A percentile compares a stretch with the other conserved stretches of the same genome.
Evolutionary conservation across 306 rosid species (phyloP).

Genomic region (Calophaca sinica): DNA sequence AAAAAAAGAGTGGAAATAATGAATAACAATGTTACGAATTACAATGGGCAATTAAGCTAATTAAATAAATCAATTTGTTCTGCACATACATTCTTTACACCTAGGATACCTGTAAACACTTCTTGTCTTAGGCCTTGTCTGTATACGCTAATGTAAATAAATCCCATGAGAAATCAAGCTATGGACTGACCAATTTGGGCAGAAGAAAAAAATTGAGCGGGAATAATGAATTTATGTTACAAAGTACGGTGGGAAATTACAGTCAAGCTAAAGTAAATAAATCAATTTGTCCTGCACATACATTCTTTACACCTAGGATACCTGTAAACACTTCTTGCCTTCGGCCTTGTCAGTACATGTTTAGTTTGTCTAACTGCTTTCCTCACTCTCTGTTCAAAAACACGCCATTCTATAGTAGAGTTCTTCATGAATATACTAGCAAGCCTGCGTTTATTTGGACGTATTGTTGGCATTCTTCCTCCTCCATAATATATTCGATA

Average conservation of each 20-base stretch:
- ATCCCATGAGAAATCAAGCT: slow-evolving; percentile 22
- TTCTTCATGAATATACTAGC: slow-evolving; percentile 79
- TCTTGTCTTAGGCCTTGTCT: slow-evolving; percentile 88
- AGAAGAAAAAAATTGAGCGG: slow-evolving; percentile 7
- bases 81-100: slow-evolving; percentile 95
- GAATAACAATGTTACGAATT: slow-evolving; percentile 46
- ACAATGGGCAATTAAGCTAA: slow-evolving; percentile 32
- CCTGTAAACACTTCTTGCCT: slow-evolving; percentile 90
- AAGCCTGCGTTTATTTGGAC: slow-evolving; percentile 96
- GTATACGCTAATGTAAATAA: slow-evolving; percentile 40
- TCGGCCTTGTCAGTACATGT: slow-evolving; percentile 87
- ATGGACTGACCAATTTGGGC: slow-evolving; percentile 14
- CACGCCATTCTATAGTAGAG: slow-evolving; percentile 84
- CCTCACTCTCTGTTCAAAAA: slow-evolving; percentile 92
- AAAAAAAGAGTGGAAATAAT: slow-evolving; percentile 36
- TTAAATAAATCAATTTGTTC: slow-evolving; percentile 51
- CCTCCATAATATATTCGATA: slow-evolving; percentile 90
- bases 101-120: slow-evolving; percentile 92
- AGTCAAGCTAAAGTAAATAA: slow-evolving; percentile 25
- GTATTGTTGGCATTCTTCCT: slow-evolving; percentile 90
- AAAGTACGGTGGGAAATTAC: slow-evolving; percentile 39
- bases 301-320: slow-evolving; percentile 93
- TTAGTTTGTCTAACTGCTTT: slow-evolving; percentile 98
- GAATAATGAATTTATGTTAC: slow-evolving; percentile 43
- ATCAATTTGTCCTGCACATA: slow-evolving; percentile 78